phyloP scores from a whole-genome alignment of 345 rosid genomes.

The Arabis alpina region DNA sequence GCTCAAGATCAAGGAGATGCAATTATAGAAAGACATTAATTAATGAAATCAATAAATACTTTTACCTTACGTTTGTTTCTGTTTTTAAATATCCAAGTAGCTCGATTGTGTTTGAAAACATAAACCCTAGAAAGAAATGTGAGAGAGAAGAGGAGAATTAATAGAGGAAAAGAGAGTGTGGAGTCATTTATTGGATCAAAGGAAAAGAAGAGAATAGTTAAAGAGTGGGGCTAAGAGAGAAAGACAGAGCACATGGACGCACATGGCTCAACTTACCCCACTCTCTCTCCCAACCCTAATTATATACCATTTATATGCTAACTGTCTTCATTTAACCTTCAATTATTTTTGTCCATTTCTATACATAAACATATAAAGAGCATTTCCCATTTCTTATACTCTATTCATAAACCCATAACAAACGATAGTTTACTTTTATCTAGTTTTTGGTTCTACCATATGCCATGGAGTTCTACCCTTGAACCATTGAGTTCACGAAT shows the following conservation, averaged over 20 bases:
- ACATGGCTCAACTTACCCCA: constrained; percentile 63
- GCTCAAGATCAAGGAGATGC: constrained; percentile 2
- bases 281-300: constrained; percentile 41
- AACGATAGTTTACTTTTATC: constrained; percentile 5
- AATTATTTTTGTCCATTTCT: constrained; percentile 38
- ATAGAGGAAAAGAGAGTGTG: constrained; percentile 50
- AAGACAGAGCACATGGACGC: constrained; percentile 97
- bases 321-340: constrained; percentile 32
- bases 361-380: not conserved
- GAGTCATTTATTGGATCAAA: constrained; percentile 61
- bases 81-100: constrained; percentile 6
- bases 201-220: constrained; percentile 47
- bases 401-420: constrained; percentile 18
- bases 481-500: no score
- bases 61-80: constrained; percentile 23
- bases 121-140: constrained; percentile 35
- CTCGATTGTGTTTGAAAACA: constrained; percentile 23
- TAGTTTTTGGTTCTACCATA: not conserved
- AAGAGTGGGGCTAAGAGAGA: constrained; percentile 65
- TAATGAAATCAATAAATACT: constrained; percentile 19
- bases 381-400: constrained; percentile 25
- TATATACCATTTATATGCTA: constrained; percentile 28
- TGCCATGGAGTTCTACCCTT: no score
- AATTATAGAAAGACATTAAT: not conserved
- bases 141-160: constrained; percentile 28